Percentiles rank a stretch among this genome's conserved stretches.
Evolutionary conservation across 768 basidiomycete species (phyloP).

Genomic region (Leccinum broughii): DNA sequence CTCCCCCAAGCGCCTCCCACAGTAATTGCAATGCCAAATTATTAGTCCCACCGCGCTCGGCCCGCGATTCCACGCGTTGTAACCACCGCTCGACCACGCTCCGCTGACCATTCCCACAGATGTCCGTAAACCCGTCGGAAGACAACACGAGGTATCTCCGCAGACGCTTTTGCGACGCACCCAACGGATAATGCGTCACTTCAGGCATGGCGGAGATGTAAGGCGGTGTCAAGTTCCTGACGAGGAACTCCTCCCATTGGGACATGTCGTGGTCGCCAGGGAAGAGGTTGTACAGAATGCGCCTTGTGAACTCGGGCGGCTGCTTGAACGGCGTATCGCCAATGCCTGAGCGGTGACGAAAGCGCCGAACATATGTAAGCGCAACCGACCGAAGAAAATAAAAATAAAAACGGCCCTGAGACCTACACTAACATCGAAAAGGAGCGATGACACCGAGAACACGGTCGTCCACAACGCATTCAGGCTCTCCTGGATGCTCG

Average conservation of each 20-base stretch:
- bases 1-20: slow-evolving; percentile 57
- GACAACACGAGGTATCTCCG: slow-evolving; percentile 60
- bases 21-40: slow-evolving; percentile 62
- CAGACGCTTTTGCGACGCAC: slow-evolving; percentile 23
- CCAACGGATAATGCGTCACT: slow-evolving; percentile 55
- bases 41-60: slow-evolving; percentile 16
- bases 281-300: slow-evolving; percentile 64
- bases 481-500: slow-evolving; percentile 71
- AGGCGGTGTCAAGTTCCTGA: slow-evolving; percentile 61
- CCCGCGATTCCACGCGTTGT: slow-evolving; percentile 38
- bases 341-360: slow-evolving; percentile 44
- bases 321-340: slow-evolving; percentile 76
- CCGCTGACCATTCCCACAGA: slow-evolving; percentile 52
- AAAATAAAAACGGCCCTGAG: slow-evolving; percentile 9
- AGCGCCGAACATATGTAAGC: slow-evolving; percentile 10
- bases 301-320: slow-evolving; percentile 65
- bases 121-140: slow-evolving; percentile 68
- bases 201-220: slow-evolving; percentile 68
- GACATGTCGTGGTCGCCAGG: slow-evolving; percentile 61
- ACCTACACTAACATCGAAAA: slow-evolving; percentile 60
- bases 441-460: slow-evolving; percentile 79
- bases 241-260: slow-evolving; percentile 66
- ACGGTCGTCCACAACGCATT: slow-evolving; percentile 63
- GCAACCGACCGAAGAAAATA: slow-evolving; percentile 2
- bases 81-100: slow-evolving; percentile 56